phyloP scores from a whole-genome alignment of 2,329 filamentous ascomycete genomes.

The Neofusicoccum parvum region DNA sequence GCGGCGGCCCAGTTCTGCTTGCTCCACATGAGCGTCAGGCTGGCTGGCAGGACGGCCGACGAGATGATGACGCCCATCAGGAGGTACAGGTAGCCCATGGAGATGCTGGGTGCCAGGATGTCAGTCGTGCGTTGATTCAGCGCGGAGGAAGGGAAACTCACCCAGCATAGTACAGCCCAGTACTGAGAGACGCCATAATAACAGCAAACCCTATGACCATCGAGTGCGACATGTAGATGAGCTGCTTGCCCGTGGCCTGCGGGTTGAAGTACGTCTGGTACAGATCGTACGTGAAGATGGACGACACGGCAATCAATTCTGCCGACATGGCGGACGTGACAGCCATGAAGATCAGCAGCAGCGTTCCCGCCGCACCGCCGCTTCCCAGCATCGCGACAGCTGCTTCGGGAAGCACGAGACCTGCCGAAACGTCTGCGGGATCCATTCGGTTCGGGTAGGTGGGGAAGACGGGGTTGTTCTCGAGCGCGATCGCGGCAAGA shows the following conservation, averaged over 20 bases:
- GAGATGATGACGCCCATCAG: slow-evolving; percentile 93
- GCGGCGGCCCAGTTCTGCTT: slow-evolving; percentile 78
- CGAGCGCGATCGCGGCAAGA: slow-evolving; percentile 76
- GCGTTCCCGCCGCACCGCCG: slow-evolving; percentile 75
- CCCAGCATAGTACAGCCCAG: slow-evolving; percentile 59
- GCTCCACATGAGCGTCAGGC: slow-evolving; percentile 78
- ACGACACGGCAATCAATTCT: slow-evolving; percentile 67
- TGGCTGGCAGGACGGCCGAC: slow-evolving; percentile 79
- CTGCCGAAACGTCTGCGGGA: slow-evolving; percentile 74
- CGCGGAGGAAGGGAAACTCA: slow-evolving; percentile 24
- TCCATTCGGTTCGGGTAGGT: slow-evolving; percentile 73
- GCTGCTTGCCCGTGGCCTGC: slow-evolving; percentile 68
- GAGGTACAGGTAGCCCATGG: slow-evolving; percentile 86
- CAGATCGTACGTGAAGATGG: slow-evolving; percentile 85
- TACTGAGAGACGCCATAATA: slow-evolving; percentile 76
- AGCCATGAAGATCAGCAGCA: slow-evolving; percentile 57
- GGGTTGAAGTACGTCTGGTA: slow-evolving; percentile 89
- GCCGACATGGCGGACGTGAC: slow-evolving; percentile 49
- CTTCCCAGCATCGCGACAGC: slow-evolving; percentile 81
- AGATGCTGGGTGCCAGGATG: slow-evolving; percentile 55
- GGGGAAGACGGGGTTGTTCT: slow-evolving; percentile 71
- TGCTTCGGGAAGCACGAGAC: slow-evolving; percentile 81
- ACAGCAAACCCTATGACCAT: slow-evolving; percentile 74
- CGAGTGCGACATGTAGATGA: slow-evolving; percentile 79
- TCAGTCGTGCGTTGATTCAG: background rate